Evolutionary conservation across 208 protist species (phyloP), one percentile per base, ranked within the genome.

Genomic region (Leishmania braziliensis): DNA sequence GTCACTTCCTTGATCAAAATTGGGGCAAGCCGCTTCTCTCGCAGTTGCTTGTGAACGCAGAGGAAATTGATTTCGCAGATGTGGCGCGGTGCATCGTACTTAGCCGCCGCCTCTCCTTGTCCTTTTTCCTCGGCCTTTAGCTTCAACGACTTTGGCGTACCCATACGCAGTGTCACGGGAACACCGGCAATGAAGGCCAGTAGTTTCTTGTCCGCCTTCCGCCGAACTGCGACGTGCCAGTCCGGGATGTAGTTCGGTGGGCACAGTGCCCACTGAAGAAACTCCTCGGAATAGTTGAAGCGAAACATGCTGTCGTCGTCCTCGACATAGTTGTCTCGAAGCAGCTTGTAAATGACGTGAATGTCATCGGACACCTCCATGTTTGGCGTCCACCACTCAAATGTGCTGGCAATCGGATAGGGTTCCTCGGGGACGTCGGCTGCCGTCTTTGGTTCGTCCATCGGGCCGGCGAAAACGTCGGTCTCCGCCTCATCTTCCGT

Each of bases 61-160:
- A 99, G 93, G 84, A 99, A 99, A 86, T 99, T 99, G 79, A 99
- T 99, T 82, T 99, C 99, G 63, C 99, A 99, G 84, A 99, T 99
- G 51, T 78, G 82, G 16, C 91, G 93, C 56, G 91, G 89, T 46
- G 81, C 88, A 33, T 87, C 72, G 78, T 91, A 87, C 77, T 72
- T 79, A 1, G 77, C 68, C 12, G 76, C 65, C 33, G 71, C 78
- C 69, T 78, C 82, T 9, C 66, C 79, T 9, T 62, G 53, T 20
- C 81, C 82, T 16, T 77, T 73, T 36, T 65, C 81, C 63, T 79
- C 16, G 36, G 75, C 80, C 70, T 65, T 77, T 71, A 76, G n/a
- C 60, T 81, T 48, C n/a, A 77, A 69, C 1, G 70, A 23, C 16
- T 79, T 81, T 23, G 91, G 91, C 0, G 82, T 88, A 58, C 93